phyloP scores from a whole-genome alignment of 768 basidiomycete genomes.

The Lentinula sp. region DNA sequence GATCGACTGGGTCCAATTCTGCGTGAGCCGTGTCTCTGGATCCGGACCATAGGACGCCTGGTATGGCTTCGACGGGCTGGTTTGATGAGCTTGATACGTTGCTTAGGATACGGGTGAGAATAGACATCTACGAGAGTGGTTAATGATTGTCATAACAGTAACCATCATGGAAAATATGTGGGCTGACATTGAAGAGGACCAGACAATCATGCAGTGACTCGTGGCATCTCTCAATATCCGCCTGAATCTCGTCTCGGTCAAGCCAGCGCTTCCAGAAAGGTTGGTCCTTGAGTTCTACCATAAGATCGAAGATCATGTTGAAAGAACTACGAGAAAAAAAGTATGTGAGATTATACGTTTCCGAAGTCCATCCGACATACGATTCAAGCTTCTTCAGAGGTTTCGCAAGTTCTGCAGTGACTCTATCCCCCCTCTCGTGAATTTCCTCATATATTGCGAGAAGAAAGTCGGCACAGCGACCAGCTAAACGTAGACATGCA shows the following conservation, averaged over 20 bases:
- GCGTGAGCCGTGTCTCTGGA: not conserved
- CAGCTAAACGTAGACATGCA: constrained; percentile 43
- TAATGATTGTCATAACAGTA: not conserved
- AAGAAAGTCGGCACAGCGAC: constrained; percentile 43
- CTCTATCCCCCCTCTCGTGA: constrained; percentile 24
- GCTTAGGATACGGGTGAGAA: not conserved
- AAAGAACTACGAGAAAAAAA: constrained; percentile 23
- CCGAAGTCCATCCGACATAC: constrained; percentile 13
- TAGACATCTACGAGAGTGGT: not conserved
- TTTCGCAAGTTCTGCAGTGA: constrained; percentile 25
- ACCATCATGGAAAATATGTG: not conserved
- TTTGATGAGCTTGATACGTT: constrained; percentile 17
- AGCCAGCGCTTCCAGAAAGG: constrained; percentile 56
- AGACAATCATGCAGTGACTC: constrained; percentile 37
- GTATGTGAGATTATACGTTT: not conserved
- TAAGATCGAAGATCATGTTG: constrained; percentile 27
- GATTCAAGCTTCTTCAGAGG: constrained; percentile 32
- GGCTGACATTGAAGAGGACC: constrained; percentile 32
- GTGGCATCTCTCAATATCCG: constrained; percentile 34
- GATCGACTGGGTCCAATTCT: not conserved
- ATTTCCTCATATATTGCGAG: constrained; percentile 38
- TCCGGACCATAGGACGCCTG: constrained; percentile 21
- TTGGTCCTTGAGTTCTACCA: constrained; percentile 36
- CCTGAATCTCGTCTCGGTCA: constrained; percentile 42
- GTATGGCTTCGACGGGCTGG: constrained; percentile 33